A percentile compares a stretch with the other conserved stretches of the same genome.
Conservation (phyloP, 2,329 filamentous ascomycete species). For the Chaetomium globosum region DNA sequence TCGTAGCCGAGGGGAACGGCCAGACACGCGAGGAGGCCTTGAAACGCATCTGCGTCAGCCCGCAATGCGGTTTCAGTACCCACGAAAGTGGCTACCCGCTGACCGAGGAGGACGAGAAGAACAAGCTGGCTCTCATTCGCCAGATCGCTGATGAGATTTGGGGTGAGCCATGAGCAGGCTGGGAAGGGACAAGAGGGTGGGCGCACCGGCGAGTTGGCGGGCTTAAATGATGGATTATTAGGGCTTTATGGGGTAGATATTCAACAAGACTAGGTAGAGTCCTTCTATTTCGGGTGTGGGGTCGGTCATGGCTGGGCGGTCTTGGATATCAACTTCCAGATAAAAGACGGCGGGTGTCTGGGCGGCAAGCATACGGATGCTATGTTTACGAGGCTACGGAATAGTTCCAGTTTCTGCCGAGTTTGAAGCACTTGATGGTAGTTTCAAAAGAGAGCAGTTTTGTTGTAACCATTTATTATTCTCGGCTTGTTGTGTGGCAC, state of each 20-base stretch:
- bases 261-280: conserved; percentile 4
- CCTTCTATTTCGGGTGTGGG: neutral
- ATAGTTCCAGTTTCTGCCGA: neutral
- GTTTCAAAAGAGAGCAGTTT: neutral
- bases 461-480: neutral
- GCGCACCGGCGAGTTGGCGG: neutral
- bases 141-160: conserved; percentile 74
- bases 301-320: conserved; percentile 2
- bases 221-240: neutral
- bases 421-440: neutral
- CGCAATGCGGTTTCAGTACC: conserved; percentile 74
- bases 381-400: neutral
- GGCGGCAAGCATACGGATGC: neutral
- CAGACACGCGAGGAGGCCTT: conserved; percentile 68
- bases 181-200: no score
- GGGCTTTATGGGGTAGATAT: neutral
- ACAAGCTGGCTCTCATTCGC: conserved; percentile 71
- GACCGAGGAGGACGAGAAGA: conserved; percentile 69
- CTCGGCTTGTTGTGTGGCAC: neutral
- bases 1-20: conserved; percentile 68
- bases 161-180: conserved; percentile 48
- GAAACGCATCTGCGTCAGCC: conserved; percentile 67
- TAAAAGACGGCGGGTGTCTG: neutral
- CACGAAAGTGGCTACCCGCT: conserved; percentile 74
- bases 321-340: conserved; percentile 30